phyloP scores from a whole-genome alignment of 2,329 filamentous ascomycete species.

The Mollisiaceae sp. region DNA sequence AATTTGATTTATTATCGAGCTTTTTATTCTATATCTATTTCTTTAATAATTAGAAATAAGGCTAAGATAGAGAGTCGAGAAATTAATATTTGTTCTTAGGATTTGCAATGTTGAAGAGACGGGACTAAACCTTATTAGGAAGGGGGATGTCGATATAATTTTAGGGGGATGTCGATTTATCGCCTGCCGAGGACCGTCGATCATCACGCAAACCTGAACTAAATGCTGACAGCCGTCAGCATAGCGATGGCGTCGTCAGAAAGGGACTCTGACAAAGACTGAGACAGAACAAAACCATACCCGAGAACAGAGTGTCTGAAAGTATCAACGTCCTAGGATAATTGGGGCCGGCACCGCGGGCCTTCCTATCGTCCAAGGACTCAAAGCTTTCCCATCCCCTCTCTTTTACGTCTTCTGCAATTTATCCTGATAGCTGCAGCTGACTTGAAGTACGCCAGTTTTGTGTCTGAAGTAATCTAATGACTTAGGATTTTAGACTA shows the following conservation, averaged over 20 bases:
- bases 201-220: neutral
- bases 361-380: slow-evolving; percentile 47
- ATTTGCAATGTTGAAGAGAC: too few relatives aligned
- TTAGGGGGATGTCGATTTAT: too few relatives aligned
- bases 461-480: slow-evolving; percentile 17
- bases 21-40: too few relatives aligned
- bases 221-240: neutral
- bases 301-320: slow-evolving; percentile 3
- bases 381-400: slow-evolving; percentile 43
- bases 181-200: neutral
- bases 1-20: too few relatives aligned
- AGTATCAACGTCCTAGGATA: slow-evolving; percentile 14
- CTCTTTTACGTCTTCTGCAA: neutral
- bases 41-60: too few relatives aligned
- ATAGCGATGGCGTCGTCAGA: neutral
- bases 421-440: neutral
- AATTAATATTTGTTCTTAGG: too few relatives aligned
- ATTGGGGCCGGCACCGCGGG: slow-evolving; percentile 38
- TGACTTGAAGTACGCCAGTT: slow-evolving; percentile 21
- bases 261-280: neutral
- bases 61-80: too few relatives aligned
- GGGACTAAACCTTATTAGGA: too few relatives aligned
- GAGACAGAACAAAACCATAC: neutral
- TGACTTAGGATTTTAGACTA: slow-evolving; percentile 22
- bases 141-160: too few relatives aligned